Base-by-base conservation (phyloP, 192 early-diverging fungal genomes). In the Backusella psychrophila region DNA sequence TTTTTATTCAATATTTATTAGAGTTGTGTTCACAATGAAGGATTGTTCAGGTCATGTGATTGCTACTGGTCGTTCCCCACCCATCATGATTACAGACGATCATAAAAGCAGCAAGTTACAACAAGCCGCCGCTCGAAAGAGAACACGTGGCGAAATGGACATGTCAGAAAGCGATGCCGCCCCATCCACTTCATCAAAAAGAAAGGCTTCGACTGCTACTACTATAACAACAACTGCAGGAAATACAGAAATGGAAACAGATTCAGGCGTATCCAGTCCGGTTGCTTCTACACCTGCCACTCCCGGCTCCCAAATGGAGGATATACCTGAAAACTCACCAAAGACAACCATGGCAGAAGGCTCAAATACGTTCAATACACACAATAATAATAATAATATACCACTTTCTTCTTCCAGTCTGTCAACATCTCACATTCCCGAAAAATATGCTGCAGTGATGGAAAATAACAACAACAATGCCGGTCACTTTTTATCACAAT, bases 21-120 rank as follows among this genome's bases (percentile, higher is more conserved):
- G 90, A 78, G 78, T 96, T 49, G 91, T 92, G 74, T 88, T 95
- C 77, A 88, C 88, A 41, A 80, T 93, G 66, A 81, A 80, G 15
- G 93, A 96, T 78, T 59, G 83, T 53, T 79, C 79, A 63, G 83
- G 86, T 67, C 76, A 78, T 29, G 86, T 92, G 35, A 77, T 95
- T 38, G 93, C 92, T 14, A 89, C 89, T 42, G 91, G 90, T 26
- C 83, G 93, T 35, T 93, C 94, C 56, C 90, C 94, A 41, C 93
- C 94, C 1, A 94, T 96, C 49, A 89, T 95, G 87, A 94, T 96
- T 71, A 96, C 94, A 15, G 94, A 96, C 75, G 94, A 96, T 81
- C 94, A 96, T 86, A 96, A 96, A 82, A 93, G 92, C 23, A 86
- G 89, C 11, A 94, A 94, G 78, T 77, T 84, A 44, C 90, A 89